phyloP scores from a whole-genome alignment of 2,329 filamentous ascomycete species.

The Didymella segeticola region DNA sequence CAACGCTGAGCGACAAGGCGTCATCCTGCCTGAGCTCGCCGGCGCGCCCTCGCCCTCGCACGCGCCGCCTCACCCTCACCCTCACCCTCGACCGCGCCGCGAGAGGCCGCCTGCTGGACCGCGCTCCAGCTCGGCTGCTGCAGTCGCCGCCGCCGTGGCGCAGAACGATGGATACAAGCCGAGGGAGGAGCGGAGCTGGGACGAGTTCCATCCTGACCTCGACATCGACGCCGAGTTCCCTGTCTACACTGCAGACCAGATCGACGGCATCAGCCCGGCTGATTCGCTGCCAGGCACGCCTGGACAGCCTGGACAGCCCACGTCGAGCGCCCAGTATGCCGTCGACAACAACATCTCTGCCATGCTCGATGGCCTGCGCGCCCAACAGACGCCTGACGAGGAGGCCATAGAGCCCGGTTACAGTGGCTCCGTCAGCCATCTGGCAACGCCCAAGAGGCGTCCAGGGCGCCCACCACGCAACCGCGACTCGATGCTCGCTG shows the following conservation, averaged over 20 bases:
- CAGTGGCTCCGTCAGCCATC: constrained; percentile 14
- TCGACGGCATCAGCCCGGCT: constrained; percentile 71
- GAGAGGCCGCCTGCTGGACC: constrained; percentile 60
- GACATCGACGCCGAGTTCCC: constrained; percentile 84
- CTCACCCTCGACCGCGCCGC: constrained; percentile 51
- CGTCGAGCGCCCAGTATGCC: constrained; percentile 38
- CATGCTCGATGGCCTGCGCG: constrained; percentile 44
- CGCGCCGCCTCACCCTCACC: constrained; percentile 55
- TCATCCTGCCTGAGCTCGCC: constrained; percentile 54
- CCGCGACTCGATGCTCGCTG: constrained; percentile 65
- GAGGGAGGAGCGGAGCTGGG: constrained; percentile 94
- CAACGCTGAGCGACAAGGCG: constrained; percentile 51
- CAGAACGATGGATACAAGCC: constrained; percentile 97
- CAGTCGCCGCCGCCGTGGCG: constrained; percentile 83
- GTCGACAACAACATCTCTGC: constrained; percentile 45
- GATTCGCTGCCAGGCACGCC: constrained; percentile 58
- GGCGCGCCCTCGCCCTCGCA: constrained; percentile 57
- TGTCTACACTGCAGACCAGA: constrained; percentile 80
- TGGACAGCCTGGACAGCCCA: constrained; percentile 40
- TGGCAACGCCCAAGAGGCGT: constrained; percentile 59
- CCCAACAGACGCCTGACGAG: constrained; percentile 39
- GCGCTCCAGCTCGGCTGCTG: constrained; percentile 84
- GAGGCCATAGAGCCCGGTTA: constrained; percentile 22
- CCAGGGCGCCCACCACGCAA: constrained; percentile 71
- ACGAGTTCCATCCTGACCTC: constrained; percentile 95